A percentile compares a stretch with the other conserved stretches of the same genome.
Conservation (phyloP, 352 stramenopile species). For the Phytopythium aichiense region DNA sequence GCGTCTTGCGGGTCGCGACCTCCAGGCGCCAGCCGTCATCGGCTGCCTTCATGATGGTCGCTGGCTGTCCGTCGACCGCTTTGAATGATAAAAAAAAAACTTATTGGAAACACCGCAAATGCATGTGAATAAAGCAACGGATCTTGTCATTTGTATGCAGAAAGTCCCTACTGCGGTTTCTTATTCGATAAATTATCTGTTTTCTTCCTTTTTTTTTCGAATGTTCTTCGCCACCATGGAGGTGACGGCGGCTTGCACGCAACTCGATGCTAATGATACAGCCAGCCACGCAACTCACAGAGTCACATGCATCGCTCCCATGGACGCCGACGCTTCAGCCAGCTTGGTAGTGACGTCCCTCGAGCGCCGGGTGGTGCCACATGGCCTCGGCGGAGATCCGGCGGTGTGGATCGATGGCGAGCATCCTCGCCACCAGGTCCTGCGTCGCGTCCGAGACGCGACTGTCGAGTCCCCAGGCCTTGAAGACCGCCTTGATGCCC, state of each 20-base stretch:
- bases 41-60: no score
- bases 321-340: background rate
- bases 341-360: background rate
- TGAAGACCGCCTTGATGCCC: constrained; percentile 69
- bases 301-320: background rate
- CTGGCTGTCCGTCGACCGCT: no score
- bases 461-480: constrained; percentile 46
- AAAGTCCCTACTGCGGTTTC: background rate
- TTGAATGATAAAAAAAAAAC: background rate
- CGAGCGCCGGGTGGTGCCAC: constrained; percentile 53
- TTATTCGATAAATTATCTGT: background rate
- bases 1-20: constrained; percentile 25
- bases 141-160: background rate
- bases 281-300: background rate
- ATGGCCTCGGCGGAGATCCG: constrained; percentile 67
- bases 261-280: constrained; percentile 1
- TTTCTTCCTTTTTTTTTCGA: background rate
- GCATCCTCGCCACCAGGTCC: constrained; percentile 74
- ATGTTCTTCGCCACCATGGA: background rate
- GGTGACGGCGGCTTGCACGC: background rate
- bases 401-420: constrained; percentile 47
- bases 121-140: background rate
- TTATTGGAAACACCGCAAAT: background rate
- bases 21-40: constrained; percentile 12
- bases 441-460: constrained; percentile 46